Conservation (phyloP, 2,329 filamentous ascomycete species). For the Blastomyces parvus region DNA sequence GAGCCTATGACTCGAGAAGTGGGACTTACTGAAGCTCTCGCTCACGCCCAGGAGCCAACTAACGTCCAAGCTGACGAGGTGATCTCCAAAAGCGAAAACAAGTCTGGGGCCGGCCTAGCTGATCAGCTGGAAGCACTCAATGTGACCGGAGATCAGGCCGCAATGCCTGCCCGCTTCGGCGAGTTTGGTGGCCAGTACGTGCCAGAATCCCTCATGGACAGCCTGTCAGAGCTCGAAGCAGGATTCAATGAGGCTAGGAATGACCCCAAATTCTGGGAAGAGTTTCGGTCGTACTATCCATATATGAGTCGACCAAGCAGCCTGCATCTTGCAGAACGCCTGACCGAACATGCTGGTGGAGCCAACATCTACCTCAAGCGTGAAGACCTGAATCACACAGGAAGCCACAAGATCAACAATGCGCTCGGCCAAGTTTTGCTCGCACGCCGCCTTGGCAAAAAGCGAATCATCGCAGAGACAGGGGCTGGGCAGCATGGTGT, state of each 20-base stretch:
- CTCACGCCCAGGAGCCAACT: slow-evolving; percentile 50
- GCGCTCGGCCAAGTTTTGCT: slow-evolving; percentile 87
- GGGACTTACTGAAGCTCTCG: slow-evolving; percentile 58
- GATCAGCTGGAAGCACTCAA: slow-evolving; percentile 79
- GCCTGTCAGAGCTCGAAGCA: slow-evolving; percentile 75
- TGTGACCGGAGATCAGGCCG: slow-evolving; percentile 44
- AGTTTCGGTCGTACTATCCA: slow-evolving; percentile 89
- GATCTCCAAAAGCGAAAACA: slow-evolving; percentile 47
- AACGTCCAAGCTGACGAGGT: slow-evolving; percentile 26
- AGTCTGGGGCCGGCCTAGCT: slow-evolving; percentile 59
- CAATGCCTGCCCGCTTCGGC: slow-evolving; percentile 78
- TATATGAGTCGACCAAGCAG: slow-evolving; percentile 95
- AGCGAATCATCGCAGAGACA: slow-evolving; percentile 93
- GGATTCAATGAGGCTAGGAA: slow-evolving; percentile 83
- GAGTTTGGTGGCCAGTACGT: slow-evolving; percentile 97
- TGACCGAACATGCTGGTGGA: slow-evolving; percentile 81
- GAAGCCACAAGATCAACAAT: slow-evolving; percentile 99
- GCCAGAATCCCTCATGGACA: slow-evolving; percentile 96
- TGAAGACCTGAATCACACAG: slow-evolving; percentile 95
- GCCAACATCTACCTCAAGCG: slow-evolving; percentile 97
- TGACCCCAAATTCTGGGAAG: slow-evolving; percentile 91
- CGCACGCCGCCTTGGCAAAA: slow-evolving; percentile 81
- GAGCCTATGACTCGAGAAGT: slow-evolving; percentile 53
- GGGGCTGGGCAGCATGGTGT: slow-evolving; percentile 97
- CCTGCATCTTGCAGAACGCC: slow-evolving; percentile 74